These are phyloP conservation scores for Trichomonascus vanleenenianus DNA, from an alignment of 805 yeast species.

Conservation along the genomic window DNA sequence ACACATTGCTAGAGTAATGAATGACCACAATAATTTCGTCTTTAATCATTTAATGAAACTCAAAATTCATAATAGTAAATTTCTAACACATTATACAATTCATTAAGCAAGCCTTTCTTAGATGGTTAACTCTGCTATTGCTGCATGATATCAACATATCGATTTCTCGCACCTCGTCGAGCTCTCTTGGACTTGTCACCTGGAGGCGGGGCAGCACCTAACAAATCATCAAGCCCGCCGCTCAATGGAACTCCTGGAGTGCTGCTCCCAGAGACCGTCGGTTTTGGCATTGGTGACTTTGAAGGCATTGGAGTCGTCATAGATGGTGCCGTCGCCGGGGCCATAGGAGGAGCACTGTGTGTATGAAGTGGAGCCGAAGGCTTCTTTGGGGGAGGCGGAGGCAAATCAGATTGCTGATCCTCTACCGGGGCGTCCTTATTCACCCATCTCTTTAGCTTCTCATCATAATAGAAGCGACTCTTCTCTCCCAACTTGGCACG, in stretches of 20 bases:
- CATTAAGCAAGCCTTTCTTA: no score
- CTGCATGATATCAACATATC: conserved; percentile 60
- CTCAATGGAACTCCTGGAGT: conserved; percentile 16
- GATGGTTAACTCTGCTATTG: conserved; percentile 3
- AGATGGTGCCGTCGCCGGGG: conserved; percentile 23
- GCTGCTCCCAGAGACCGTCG: conserved; percentile 7
- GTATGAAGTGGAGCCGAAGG: conserved; percentile 3
- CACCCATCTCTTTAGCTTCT: conserved; percentile 80
- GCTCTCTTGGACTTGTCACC: conserved; percentile 37
- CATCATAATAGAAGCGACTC: conserved; percentile 70
- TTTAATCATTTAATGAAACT: no score
- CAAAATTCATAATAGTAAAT: no score
- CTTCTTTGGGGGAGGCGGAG: conserved; percentile 61
- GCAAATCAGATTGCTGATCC: conserved; percentile 39
- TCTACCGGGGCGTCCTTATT: conserved; percentile 44
- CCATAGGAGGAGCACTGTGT: conserved; percentile 22
- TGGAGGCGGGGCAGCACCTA: conserved; percentile 31
- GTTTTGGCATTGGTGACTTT: conserved; percentile 13
- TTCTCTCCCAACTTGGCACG: conserved; percentile 83
- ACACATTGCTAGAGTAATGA: no score
- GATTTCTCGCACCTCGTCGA: conserved; percentile 47
- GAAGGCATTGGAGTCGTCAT: conserved; percentile 20
- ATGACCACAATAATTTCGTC: no score
- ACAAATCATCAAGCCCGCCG: conserved; percentile 42
- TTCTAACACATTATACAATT: no score